phyloP scores from a whole-genome alignment of 2,329 filamentous ascomycete species.

The Cladosporium oxysporum region DNA sequence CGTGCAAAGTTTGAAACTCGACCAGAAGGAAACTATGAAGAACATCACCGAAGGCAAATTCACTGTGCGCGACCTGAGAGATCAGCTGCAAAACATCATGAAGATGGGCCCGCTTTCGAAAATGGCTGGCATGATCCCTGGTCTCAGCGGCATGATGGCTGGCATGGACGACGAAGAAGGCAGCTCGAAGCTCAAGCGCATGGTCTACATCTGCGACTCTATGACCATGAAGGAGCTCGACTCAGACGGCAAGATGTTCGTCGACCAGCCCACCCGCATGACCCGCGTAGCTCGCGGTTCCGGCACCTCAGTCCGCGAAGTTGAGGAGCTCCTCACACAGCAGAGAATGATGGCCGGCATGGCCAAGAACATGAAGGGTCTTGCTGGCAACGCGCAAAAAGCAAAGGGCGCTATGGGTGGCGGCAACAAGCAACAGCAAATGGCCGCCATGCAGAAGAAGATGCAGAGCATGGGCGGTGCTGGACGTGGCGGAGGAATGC shows the following conservation, averaged over 20 bases:
- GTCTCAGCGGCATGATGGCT: constrained; percentile 88
- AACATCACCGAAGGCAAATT: constrained; percentile 97
- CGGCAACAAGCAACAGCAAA: constrained; percentile 86
- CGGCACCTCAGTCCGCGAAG: constrained; percentile 86
- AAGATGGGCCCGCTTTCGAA: constrained; percentile 98
- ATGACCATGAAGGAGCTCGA: constrained; percentile 98
- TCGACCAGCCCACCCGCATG: constrained; percentile 90
- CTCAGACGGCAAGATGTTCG: constrained; percentile 89
- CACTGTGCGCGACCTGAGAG: constrained; percentile 87
- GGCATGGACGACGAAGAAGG: constrained; percentile 98
- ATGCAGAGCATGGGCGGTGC: constrained; percentile 84
- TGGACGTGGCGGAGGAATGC: constrained; percentile 65
- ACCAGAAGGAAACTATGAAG: constrained; percentile 99
- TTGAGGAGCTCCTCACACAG: constrained; percentile 96
- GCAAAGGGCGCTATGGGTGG: constrained; percentile 90
- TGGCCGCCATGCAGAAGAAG: constrained; percentile 96
- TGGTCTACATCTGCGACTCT: constrained; percentile 98
- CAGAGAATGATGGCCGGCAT: constrained; percentile 98
- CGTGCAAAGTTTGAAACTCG: constrained; percentile 90
- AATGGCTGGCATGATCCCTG: constrained; percentile 98
- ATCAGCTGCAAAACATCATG: constrained; percentile 97
- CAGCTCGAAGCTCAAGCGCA: constrained; percentile 87
- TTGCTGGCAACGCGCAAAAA: constrained; percentile 96
- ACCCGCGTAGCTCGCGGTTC: constrained; percentile 87
- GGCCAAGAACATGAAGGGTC: constrained; percentile 98